phyloP scores from a whole-genome alignment of 2,329 filamentous ascomycete genomes.

The Sporothrix curviconia region DNA sequence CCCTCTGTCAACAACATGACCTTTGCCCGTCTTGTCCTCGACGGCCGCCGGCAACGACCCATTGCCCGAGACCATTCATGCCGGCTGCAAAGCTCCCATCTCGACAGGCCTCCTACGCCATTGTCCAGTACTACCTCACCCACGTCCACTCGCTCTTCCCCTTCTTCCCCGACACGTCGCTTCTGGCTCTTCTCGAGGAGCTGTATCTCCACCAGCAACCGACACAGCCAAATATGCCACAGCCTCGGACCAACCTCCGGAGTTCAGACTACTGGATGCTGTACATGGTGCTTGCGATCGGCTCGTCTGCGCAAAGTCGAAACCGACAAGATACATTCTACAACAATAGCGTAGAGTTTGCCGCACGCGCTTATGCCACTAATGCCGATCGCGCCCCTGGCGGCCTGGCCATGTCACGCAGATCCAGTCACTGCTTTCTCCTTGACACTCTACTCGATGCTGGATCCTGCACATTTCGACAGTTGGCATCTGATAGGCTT shows the following conservation, averaged over 20 bases:
- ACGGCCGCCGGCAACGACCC: constrained; percentile 71
- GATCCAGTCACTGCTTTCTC: constrained; percentile 81
- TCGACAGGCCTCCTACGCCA: constrained; percentile 57
- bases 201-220: constrained; percentile 61
- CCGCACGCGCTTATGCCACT: constrained; percentile 60
- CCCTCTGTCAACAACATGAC: constrained; percentile 84
- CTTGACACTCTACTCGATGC: constrained; percentile 80
- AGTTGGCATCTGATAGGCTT: constrained; percentile 92
- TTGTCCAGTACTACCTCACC: constrained; percentile 78
- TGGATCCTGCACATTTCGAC: constrained; percentile 87
- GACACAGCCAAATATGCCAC: constrained; percentile 25
- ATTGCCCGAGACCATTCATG: constrained; percentile 55
- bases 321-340: constrained; percentile 60
- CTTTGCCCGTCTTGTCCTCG: constrained; percentile 80
- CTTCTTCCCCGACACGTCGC: constrained; percentile 70
- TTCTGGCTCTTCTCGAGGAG: constrained; percentile 73
- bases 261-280: constrained; percentile 78
- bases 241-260: constrained; percentile 43
- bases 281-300: constrained; percentile 83
- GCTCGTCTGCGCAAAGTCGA: constrained; percentile 66
- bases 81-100: constrained; percentile 56
- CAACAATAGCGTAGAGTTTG: constrained; percentile 48
- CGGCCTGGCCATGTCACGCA: constrained; percentile 77
- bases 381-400: constrained; percentile 76
- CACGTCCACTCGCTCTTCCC: constrained; percentile 77